These are phyloP conservation scores for Wilcoxina mikolae DNA, from an alignment of 495 filamentous ascomycete species.

Conservation along the genomic window DNA sequence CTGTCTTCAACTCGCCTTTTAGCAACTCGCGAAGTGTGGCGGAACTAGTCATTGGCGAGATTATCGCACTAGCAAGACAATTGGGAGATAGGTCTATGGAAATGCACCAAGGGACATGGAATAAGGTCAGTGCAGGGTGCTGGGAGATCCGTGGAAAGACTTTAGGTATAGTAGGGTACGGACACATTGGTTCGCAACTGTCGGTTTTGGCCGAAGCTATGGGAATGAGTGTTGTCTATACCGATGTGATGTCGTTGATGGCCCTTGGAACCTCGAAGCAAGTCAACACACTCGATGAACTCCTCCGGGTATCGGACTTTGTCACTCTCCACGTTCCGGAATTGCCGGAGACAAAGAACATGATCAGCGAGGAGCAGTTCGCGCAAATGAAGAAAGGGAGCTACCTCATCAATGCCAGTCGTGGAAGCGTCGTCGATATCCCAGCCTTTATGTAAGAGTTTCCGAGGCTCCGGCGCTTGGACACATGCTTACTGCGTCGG, in stretches of 20 bases:
- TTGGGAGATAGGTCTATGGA: slow-evolving; percentile 86
- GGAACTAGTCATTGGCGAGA: slow-evolving; percentile 86
- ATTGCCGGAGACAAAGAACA: slow-evolving; percentile 73
- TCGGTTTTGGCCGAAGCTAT: slow-evolving; percentile 93
- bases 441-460: slow-evolving; percentile 53
- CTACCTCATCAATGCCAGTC: slow-evolving; percentile 91
- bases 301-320: slow-evolving; percentile 74
- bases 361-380: slow-evolving; percentile 66
- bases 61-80: slow-evolving; percentile 82
- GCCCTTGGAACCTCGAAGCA: slow-evolving; percentile 75
- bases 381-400: slow-evolving; percentile 80
- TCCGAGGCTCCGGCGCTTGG: neutral
- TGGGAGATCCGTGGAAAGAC: slow-evolving; percentile 99
- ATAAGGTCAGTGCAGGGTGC: slow-evolving; percentile 89
- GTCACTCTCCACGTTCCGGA: slow-evolving; percentile 91
- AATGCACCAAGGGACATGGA: slow-evolving; percentile 91
- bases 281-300: slow-evolving; percentile 56
- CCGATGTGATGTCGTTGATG: slow-evolving; percentile 87
- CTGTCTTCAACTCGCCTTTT: slow-evolving; percentile 98
- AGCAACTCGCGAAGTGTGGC: slow-evolving; percentile 95
- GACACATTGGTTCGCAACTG: slow-evolving; percentile 92
- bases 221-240: slow-evolving; percentile 95
- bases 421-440: slow-evolving; percentile 88
- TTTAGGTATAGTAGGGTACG: slow-evolving; percentile 93
- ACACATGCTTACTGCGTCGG: neutral